Conservation (phyloP, 78 protist genomes). For the Kipferlia bialata region DNA sequence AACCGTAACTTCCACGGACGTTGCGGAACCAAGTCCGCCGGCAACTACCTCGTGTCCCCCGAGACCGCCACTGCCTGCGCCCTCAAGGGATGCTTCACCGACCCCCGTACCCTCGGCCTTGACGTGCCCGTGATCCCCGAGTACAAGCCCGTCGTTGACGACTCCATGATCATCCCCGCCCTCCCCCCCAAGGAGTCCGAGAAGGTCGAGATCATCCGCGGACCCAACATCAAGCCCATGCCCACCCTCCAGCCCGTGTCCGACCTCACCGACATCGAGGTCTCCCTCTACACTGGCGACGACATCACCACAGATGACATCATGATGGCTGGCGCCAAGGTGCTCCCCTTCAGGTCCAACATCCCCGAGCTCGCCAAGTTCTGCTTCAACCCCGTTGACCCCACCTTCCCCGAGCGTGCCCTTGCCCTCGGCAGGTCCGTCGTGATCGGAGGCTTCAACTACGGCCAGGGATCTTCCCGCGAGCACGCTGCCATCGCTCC, state of each 20-base stretch:
- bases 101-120: not conserved
- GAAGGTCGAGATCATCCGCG: not conserved
- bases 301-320: conserved; percentile 7
- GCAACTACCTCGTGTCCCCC: not conserved
- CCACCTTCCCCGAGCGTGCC: not conserved
- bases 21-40: conserved; percentile 3
- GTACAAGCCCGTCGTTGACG: not conserved
- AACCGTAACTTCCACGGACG: conserved; percentile 9
- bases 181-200: not conserved
- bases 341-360: conserved; percentile 5
- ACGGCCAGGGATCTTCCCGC: conserved; percentile 5
- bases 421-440: not conserved
- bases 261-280: not conserved
- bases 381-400: not conserved
- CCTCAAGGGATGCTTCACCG: not conserved
- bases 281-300: not conserved
- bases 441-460: not conserved
- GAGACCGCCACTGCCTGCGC: conserved; percentile 3
- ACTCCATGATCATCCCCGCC: not conserved
- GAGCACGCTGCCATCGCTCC: conserved; percentile 9
- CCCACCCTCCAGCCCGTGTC: not conserved
- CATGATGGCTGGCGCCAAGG: conserved; percentile 3
- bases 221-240: conserved; percentile 5
- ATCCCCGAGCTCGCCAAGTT: conserved; percentile 2
- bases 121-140: conserved; percentile 2